Evolutionary conservation across 2,329 filamentous ascomycete genomes (phyloP), one percentile per base, ranked within the genome.

Genomic region (Talaromyces amestolkiae): DNA sequence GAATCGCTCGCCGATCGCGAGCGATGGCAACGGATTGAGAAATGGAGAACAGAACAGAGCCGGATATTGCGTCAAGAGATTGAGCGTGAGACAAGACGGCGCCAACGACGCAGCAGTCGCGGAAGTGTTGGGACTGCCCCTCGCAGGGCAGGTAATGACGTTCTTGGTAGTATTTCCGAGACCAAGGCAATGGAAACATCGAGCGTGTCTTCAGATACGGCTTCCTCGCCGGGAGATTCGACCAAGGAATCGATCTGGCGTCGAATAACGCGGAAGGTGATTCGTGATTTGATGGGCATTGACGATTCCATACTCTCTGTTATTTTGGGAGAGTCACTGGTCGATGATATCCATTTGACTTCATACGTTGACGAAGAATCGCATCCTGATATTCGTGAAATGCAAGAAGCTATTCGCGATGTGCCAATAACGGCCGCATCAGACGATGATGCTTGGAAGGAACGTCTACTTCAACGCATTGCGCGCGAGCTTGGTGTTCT

Each of bases 31-130:
- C 86, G 94, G 67, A 96, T 99, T 74, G 94, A 98, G 78, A 86
- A 87, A 61, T 99, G 95, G 95, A 87, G 93, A 64, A 79, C 96
- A 73, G 94, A 98, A 73, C 93, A 99, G 76, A 97, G 93, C 76
- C 87, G 87, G 66, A 87, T 92, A 11, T 81, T 99, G 33, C 77
- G 97, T 39, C 91, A 96, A 64, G 92, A 97, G 77, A 93, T 98
- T 58, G 91, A 96, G 77, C 89, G 87, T 68, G 92, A 97, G 78
- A 96, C 93, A 3, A 84, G 87, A 64, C 84, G 90, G 65, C 86
- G 90, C 65, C 86, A 91, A 65, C 84, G 89, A 37, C 85, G 77
- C 60, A 72, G 70, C 37, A 75, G 73, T 64, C 73, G 70, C 54
- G 66, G 60, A 43, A 76, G 72, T 51, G 67, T 67, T 27, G 66